These are phyloP conservation scores for Crithidia expoeki DNA, from an alignment of 208 protist species.

Conservation along the genomic window DNA sequence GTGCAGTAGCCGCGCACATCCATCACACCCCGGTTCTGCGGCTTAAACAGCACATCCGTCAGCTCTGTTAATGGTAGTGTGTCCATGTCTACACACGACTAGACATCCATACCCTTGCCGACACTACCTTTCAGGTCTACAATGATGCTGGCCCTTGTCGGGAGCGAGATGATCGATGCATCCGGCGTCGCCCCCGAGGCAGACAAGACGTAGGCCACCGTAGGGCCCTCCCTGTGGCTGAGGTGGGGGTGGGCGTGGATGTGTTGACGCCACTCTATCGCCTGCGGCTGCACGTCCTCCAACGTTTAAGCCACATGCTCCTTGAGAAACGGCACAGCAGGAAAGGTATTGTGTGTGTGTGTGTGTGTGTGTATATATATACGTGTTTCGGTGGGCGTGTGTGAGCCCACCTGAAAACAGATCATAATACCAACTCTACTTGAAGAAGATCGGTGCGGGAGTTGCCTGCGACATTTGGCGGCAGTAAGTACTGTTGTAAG, in stretches of 20 bases:
- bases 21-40: constrained; percentile 52
- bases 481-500: too few species aligned
- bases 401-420: too few species aligned
- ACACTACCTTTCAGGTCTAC: constrained; percentile 55
- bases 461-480: too few species aligned
- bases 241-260: constrained; percentile 61
- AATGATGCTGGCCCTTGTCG: constrained; percentile 41
- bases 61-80: constrained; percentile 65
- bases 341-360: constrained; percentile 9
- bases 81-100: constrained; percentile 65
- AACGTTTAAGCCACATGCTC: constrained; percentile 31
- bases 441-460: too few species aligned
- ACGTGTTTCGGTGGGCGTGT: too few species aligned
- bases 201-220: constrained; percentile 54
- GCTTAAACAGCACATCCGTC: constrained; percentile 49
- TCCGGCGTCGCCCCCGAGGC: constrained; percentile 41
- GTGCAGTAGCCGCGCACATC: constrained; percentile 70
- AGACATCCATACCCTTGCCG: constrained; percentile 43
- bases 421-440: too few species aligned
- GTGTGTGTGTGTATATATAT: not conserved
- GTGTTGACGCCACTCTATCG: constrained; percentile 65
- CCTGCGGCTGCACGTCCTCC: constrained; percentile 40
- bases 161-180: constrained; percentile 35
- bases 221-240: constrained; percentile 53
- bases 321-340: constrained; percentile 25